A percentile compares a stretch with the other conserved stretches of the same genome.
Evolutionary conservation across 768 basidiomycete genomes (phyloP).

Genomic region (Macrocybe gigantea): DNA sequence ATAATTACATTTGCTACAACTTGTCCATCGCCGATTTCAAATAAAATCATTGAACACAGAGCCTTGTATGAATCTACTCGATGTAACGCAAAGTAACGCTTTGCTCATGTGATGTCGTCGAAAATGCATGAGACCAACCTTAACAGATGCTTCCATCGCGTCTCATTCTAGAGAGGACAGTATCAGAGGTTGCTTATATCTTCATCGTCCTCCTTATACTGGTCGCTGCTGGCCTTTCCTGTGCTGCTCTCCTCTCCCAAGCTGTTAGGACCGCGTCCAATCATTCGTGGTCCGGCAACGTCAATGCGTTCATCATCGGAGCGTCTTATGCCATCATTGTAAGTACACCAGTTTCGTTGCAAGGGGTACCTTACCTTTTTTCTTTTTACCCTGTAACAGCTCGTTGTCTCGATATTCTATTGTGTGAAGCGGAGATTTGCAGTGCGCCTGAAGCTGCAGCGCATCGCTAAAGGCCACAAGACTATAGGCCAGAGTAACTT

Average conservation of each 20-base stretch:
- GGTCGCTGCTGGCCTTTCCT: conserved; percentile 57
- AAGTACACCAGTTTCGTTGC: conserved; percentile 15
- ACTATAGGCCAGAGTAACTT: conserved; percentile 49
- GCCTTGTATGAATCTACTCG: no score
- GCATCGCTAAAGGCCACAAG: conserved; percentile 58
- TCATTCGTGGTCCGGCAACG: conserved; percentile 52
- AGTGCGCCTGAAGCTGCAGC: conserved; percentile 56
- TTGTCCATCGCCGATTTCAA: no score
- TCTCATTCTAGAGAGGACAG: conserved; percentile 25
- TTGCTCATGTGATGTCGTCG: no score
- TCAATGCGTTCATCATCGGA: conserved; percentile 63
- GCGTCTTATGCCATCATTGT: conserved; percentile 70
- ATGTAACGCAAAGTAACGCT: no score
- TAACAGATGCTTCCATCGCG: conserved; percentile 34
- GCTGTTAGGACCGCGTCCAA: conserved; percentile 60
- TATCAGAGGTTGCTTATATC: conserved; percentile 50
- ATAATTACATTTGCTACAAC: no score
- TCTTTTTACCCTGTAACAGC: conserved; percentile 26
- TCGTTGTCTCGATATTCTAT: conserved; percentile 51
- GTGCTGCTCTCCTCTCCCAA: conserved; percentile 61
- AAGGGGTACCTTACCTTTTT: neutral
- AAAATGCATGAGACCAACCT: no score
- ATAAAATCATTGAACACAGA: no score
- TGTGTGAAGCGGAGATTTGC: conserved; percentile 67
- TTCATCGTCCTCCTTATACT: conserved; percentile 43